These are phyloP conservation scores for Ascochyta fabae DNA, from an alignment of 2,329 filamentous ascomycete species.

Conservation along the genomic window DNA sequence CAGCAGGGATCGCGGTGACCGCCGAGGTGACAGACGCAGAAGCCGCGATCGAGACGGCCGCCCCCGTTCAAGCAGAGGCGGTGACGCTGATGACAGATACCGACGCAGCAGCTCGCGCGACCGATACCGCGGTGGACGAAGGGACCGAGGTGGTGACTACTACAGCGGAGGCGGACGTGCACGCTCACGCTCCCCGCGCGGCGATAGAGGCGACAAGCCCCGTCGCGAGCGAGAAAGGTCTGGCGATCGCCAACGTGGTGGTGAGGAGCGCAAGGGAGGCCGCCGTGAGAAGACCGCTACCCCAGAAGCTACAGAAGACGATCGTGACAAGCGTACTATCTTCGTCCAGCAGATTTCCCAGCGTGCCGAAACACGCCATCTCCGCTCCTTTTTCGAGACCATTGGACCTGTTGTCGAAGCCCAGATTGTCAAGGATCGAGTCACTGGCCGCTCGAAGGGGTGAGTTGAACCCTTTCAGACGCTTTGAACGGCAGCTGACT, in stretches of 20 bases:
- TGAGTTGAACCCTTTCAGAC: constrained; percentile 55
- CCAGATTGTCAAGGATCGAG: constrained; percentile 97
- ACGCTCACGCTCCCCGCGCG: constrained; percentile 49
- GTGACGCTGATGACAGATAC: constrained; percentile 48
- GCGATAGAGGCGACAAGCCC: constrained; percentile 50
- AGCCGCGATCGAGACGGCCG: constrained; percentile 44
- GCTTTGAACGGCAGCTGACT: constrained; percentile 46
- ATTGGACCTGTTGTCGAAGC: constrained; percentile 94
- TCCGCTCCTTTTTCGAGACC: constrained; percentile 95
- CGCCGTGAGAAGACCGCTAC: constrained; percentile 58
- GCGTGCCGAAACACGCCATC: constrained; percentile 86
- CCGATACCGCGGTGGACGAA: constrained; percentile 35
- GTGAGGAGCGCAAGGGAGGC: constrained; percentile 46
- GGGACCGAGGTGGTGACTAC: constrained; percentile 48
- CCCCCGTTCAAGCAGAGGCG: constrained; percentile 41
- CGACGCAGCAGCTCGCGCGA: constrained; percentile 38
- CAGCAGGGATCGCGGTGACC: constrained; percentile 36
- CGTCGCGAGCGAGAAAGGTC: constrained; percentile 63
- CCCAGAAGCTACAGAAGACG: constrained; percentile 87
- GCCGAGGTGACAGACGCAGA: constrained; percentile 41
- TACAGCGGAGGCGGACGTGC: constrained; percentile 48
- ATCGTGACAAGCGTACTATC: constrained; percentile 93
- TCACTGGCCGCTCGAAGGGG: constrained; percentile 97
- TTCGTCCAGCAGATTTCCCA: constrained; percentile 98
- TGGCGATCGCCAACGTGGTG: constrained; percentile 52